Evolutionary conservation across 257 asterid genomes (phyloP), one percentile per base, ranked within the genome.

Genomic region (Solanum lycopersicoides): DNA sequence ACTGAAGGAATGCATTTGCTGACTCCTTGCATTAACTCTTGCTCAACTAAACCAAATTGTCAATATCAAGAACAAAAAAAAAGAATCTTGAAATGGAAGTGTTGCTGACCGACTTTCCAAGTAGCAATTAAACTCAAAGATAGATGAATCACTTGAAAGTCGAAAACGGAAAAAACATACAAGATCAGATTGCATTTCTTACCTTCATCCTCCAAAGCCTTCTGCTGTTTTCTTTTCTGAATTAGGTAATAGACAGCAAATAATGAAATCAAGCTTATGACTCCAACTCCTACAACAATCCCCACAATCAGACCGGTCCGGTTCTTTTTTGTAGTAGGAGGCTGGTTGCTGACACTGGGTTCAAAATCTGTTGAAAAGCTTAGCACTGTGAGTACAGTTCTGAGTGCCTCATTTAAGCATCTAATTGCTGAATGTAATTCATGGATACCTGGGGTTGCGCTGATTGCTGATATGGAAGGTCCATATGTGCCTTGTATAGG

Each of bases 401-500:
- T 85, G 35, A n/a, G 44, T 47, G 42, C 44, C 66, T 47, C 84
- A 14, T 45, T 79, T 45, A 50, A 80, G 84, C 18, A 80, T 28
- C 66, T 45, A 75, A 6, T 39, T 75, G 12, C 1, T 75, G 84
- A 45, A 39, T 45, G 30, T 34, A 83, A 32, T 56, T 68, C 73
- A 50, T 34, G 89, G 76, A 32, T 92, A 93, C 97, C 94, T 90
- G 98, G 94, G 79, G 89, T 93, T 77, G 92, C 98, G 50, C 98
- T 96, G 88, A 96, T 92, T 7, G 96, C 98, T 56, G 98, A 92
- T 87, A 95, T 92, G 16, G 92, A 86, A 80, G 98, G 98, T 77
- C 99, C 99, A 86, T 94, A 95, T 76, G 88, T 77, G 82, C 96
- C 95, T 72, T 74, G 97, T 50, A 7, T 7, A 87, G 99, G 98